Conservation (phyloP, 805 yeast species). For the Kodamaea restingae region DNA sequence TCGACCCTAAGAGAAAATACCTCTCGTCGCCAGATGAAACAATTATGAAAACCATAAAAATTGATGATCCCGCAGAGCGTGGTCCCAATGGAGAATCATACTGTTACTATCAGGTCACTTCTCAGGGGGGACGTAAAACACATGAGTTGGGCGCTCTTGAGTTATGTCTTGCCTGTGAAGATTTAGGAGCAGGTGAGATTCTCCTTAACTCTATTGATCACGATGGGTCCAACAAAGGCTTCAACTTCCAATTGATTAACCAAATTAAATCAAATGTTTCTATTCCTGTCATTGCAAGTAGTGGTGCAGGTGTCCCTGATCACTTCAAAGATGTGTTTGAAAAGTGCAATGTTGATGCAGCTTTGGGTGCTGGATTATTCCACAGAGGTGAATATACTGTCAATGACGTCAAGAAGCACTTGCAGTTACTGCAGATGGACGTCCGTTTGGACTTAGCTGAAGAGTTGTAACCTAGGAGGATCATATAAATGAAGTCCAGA, state of each 20-base stretch:
- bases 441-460: slow-evolving; percentile 59
- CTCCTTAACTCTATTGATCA: slow-evolving; percentile 91
- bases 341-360: slow-evolving; percentile 84
- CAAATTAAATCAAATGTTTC: slow-evolving; percentile 72
- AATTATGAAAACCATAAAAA: slow-evolving; percentile 59
- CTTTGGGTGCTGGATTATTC: slow-evolving; percentile 98
- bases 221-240: slow-evolving; percentile 95
- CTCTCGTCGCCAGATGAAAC: slow-evolving; percentile 59
- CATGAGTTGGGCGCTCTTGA: slow-evolving; percentile 89
- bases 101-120: slow-evolving; percentile 93
- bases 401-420: slow-evolving; percentile 68
- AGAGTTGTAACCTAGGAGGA: background rate
- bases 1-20: slow-evolving; percentile 92
- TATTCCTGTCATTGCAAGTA: slow-evolving; percentile 95
- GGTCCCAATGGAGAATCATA: slow-evolving; percentile 89
- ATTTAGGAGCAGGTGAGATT: slow-evolving; percentile 94
- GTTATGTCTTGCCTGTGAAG: slow-evolving; percentile 83
- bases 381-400: slow-evolving; percentile 94
- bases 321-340: slow-evolving; percentile 88
- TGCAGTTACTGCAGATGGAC: slow-evolving; percentile 49
- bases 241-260: slow-evolving; percentile 76
- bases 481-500: no score
- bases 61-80: slow-evolving; percentile 41
- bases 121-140: slow-evolving; percentile 91
- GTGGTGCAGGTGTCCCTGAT: slow-evolving; percentile 93